Conservation (phyloP, 306 rosid genomes). For the Macrotyloma uniflorum region DNA sequence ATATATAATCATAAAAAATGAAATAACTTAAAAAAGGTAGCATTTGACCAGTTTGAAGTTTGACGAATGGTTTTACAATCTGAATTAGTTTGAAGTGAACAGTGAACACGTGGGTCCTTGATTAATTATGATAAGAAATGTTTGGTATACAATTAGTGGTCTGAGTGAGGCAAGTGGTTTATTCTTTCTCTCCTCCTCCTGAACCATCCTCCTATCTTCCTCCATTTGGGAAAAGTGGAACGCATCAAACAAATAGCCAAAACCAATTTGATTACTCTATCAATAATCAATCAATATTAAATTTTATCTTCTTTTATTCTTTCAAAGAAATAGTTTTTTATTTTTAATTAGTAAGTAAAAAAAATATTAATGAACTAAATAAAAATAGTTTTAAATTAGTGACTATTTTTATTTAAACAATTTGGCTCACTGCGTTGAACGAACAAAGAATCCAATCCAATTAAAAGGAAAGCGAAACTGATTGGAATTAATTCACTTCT, state of each 20-base stretch:
- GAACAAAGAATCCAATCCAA: background rate
- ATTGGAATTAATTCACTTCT: conserved; percentile 19
- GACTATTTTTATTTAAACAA: too few species aligned
- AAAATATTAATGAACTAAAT: too few species aligned
- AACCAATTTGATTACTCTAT: background rate
- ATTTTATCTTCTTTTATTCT: too few species aligned
- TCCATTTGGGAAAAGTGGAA: background rate
- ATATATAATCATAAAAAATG: too few species aligned
- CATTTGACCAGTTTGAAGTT: background rate
- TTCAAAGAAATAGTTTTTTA: too few species aligned
- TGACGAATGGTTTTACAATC: background rate
- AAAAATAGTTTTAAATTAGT: too few species aligned
- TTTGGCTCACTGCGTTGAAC: too few species aligned
- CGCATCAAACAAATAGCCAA: background rate
- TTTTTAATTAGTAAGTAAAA: too few species aligned
- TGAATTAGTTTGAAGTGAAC: background rate
- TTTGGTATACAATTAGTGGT: background rate
- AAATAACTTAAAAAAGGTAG: background rate
- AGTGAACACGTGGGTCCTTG: background rate
- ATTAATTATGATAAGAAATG: background rate
- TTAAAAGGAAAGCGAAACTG: background rate
- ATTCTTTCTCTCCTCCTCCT: background rate
- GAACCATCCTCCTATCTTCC: conserved; percentile 11
- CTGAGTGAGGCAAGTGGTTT: background rate
- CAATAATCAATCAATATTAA: background rate